Conservation (phyloP, 805 yeast species). For the Kazachstania kunashirensis region DNA sequence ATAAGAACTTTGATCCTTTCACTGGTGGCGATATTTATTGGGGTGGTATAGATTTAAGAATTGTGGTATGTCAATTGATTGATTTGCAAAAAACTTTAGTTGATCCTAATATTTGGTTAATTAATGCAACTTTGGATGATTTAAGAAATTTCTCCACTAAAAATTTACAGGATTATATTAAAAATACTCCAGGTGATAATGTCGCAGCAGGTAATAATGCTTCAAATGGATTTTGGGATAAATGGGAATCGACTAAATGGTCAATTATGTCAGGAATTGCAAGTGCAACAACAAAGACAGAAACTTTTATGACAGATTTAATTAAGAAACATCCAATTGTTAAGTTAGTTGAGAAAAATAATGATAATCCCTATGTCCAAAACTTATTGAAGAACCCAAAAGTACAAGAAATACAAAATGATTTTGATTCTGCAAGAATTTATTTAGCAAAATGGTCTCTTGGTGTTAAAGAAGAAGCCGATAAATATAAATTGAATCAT, state of each 20-base stretch:
- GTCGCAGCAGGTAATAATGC: neutral
- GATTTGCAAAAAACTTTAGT: constrained; percentile 58
- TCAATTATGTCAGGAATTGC: constrained; percentile 77
- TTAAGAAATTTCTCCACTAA: constrained; percentile 29
- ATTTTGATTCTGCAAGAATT: constrained; percentile 85
- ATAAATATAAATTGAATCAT: constrained; percentile 37
- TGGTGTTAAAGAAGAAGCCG: constrained; percentile 87
- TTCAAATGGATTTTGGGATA: constrained; percentile 14
- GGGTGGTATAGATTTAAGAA: constrained; percentile 83
- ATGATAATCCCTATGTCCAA: constrained; percentile 31
- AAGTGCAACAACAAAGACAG: constrained; percentile 44
- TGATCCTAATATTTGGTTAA: constrained; percentile 62
- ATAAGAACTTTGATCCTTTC: constrained; percentile 67
- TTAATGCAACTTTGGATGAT: constrained; percentile 60
- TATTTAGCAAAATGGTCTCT: constrained; percentile 96
- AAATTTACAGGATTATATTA: neutral
- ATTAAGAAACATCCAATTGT: constrained; percentile 25
- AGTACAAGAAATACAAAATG: constrained; percentile 68
- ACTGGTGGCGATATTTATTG: constrained; percentile 54
- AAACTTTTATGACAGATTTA: constrained; percentile 16
- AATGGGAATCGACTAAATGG: constrained; percentile 58
- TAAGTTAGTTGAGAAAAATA: constrained; percentile 36
- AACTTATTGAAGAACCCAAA: constrained; percentile 65
- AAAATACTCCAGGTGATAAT: neutral
- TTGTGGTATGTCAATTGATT: constrained; percentile 43